Evolutionary conservation across 768 basidiomycete genomes (phyloP).

Genomic region (Mycena galericulata): DNA sequence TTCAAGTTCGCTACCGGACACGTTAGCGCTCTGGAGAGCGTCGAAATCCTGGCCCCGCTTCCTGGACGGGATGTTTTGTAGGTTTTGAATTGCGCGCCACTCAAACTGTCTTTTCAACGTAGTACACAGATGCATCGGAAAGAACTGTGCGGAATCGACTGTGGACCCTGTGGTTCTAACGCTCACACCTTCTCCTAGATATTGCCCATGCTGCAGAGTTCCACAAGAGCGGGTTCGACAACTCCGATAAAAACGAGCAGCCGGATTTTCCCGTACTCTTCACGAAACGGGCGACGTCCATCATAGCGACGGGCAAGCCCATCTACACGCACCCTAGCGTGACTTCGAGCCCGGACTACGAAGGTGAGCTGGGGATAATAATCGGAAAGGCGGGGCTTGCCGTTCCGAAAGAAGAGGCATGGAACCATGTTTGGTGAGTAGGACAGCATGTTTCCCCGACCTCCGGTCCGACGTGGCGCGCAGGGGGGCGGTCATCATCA

Average conservation of each 20-base stretch:
- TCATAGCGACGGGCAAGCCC: slow-evolving; percentile 26
- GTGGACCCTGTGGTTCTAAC: too few species aligned
- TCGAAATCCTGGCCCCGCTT: slow-evolving; percentile 32
- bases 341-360: slow-evolving; percentile 33
- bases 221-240: slow-evolving; percentile 37
- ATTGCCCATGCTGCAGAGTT: slow-evolving; percentile 35
- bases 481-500: slow-evolving; percentile 35
- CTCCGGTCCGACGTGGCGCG: background rate
- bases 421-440: slow-evolving; percentile 31
- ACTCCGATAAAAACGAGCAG: slow-evolving; percentile 34
- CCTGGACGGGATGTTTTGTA: slow-evolving; percentile 35
- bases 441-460: background rate
- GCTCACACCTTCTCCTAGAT: background rate
- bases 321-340: slow-evolving; percentile 36
- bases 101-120: background rate
- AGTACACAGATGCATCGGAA: slow-evolving; percentile 23
- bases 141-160: slow-evolving; percentile 21
- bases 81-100: background rate
- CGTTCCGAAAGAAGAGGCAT: slow-evolving; percentile 23
- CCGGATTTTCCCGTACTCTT: slow-evolving; percentile 35
- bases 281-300: slow-evolving; percentile 36
- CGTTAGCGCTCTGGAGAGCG: background rate
- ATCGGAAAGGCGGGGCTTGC: slow-evolving; percentile 30
- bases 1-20: slow-evolving; percentile 27
- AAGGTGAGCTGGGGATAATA: slow-evolving; percentile 35